Base-by-base conservation (phyloP, 768 basidiomycete genomes). In the Boletus rubroflammeus region DNA sequence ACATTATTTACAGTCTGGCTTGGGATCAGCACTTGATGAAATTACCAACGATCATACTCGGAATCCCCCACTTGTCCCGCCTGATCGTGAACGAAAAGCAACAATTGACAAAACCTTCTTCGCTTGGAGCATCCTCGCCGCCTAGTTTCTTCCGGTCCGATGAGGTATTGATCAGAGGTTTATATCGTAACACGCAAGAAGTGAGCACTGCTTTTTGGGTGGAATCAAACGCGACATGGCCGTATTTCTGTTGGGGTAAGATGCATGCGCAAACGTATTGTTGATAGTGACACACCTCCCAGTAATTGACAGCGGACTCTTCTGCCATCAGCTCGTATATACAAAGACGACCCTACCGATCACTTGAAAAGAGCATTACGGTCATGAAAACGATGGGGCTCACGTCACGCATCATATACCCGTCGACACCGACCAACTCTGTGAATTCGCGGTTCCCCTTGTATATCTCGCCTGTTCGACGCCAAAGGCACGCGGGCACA, bases 321-420 rank as follows among this genome's bases (percentile, higher is more conserved):
- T 99, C 96, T 1, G 94, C 89, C 95, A 99, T 97, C 45, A 98
- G 81, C 70, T 98, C 96, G 72, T 97, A 98, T 53, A 99, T 97
- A 65, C 94, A 96, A 23, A 97, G 72, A 35, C 92, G 87, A 3
- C 96, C 96, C 79, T 92, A 66, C 14, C 59, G 41, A 31, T 11
- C 38, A 5, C 5, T 50, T 57, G 9, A 47, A 23, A 41, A 42
- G 28, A 31, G 44, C 6, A 6, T 35, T 19, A 17, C 11, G 17
- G 6, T 0, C 23, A 47, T 6, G n/a, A 21, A 36, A 19, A 25
- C 3, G 15, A 1, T 10, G 15, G 28, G n/a, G 73, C 83, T 62
- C 62, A 88, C 88, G 55, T 93, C 93, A n/a, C 90, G 84, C 73
- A 96, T 80, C 81, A 90, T 86, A 56, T 84, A 84, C 36, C 90